Base-by-base conservation (phyloP, 202 grass and related monocot species). In the Dendrocalamus latiflorus region DNA sequence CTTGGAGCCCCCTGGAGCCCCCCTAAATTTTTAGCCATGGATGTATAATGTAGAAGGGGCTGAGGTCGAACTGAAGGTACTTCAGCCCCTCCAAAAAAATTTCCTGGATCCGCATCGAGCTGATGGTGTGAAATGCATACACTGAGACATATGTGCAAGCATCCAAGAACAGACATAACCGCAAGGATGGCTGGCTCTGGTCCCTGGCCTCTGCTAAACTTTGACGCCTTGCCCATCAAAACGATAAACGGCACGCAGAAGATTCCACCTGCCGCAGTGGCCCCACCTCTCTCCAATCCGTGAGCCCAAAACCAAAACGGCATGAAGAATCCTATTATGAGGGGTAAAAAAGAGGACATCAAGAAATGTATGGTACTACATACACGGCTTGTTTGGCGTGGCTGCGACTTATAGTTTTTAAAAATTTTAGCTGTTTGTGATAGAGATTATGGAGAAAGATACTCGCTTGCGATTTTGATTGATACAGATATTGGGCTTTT, bases 221-320 rank as follows among this genome's bases (percentile, higher is more conserved):
- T 75, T 77, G 82, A 68, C 51, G 72, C 42, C 51, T 60, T 47
- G 50, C 25, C 26, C 77, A 68, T 80, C 7, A 74, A 73, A 73
- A 74, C 49, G 6, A 62, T 20, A 67, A 58, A 74, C 58, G 68
- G 47, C 68, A 65, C 14, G 37, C 60, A 30, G 34, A 58, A 74
- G 76, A 47, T 66, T 73, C 66, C 83, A 33, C 75, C 44, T 72
- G 57, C 49, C 1, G 18, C 2, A 24, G 47, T 12, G 22, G 5
- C 28, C 34, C 18, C 51, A 42, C n/a, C 50, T 75, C 72, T 42
- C 37, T 0, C 41, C 5, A 25, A 44, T 71, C 76, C 77, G 70
- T 81, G 84, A 86, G 45, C 69, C 37, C 24, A 7, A 24, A 17
- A 20, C 51, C 21, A 50, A 62, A 15, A 62, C 2, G 33, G 18